Conservation (phyloP, 1,139 yeast genomes). For the Barnettozyma hawaiiensis region DNA sequence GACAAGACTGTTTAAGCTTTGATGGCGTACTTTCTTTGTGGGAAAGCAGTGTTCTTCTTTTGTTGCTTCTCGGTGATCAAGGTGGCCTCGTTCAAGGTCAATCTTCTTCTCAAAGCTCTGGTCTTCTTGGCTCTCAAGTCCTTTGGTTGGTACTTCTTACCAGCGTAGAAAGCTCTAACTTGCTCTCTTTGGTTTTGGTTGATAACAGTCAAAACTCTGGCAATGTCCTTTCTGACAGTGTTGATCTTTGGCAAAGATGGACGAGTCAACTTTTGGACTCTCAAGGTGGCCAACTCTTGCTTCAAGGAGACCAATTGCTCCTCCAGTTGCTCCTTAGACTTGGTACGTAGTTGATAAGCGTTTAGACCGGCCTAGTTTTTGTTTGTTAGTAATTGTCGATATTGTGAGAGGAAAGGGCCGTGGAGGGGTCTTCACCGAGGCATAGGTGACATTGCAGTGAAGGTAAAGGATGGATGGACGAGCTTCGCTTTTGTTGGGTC, state of each 20-base stretch:
- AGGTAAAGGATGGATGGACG: neutral
- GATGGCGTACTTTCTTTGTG: conserved; percentile 97
- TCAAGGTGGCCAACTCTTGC: conserved; percentile 94
- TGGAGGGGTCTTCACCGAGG: too few species aligned
- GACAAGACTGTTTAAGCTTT: conserved; percentile 65
- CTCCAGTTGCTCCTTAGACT: conserved; percentile 96
- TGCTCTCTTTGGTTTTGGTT: conserved; percentile 95
- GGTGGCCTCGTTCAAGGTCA: conserved; percentile 81
- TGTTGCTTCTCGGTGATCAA: conserved; percentile 82
- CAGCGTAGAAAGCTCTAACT: conserved; percentile 92
- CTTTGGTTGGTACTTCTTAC: conserved; percentile 97
- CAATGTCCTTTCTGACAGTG: conserved; percentile 97
- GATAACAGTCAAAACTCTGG: conserved; percentile 95
- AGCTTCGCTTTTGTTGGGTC: too few species aligned
- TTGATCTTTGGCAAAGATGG: conserved; percentile 93
- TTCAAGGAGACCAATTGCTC: conserved; percentile 91
- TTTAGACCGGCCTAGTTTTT: conserved; percentile 81
- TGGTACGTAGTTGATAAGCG: conserved; percentile 95
- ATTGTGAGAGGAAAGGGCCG: too few species aligned
- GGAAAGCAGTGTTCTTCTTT: conserved; percentile 93
- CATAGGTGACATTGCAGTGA: neutral
- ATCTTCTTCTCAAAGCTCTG: conserved; percentile 98
- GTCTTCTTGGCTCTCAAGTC: conserved; percentile 99
- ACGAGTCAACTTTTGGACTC: conserved; percentile 91
- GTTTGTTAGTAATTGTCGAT: conserved; percentile 19